Conservation (phyloP, 257 asterid species). For the Solanum appendiculatum region DNA sequence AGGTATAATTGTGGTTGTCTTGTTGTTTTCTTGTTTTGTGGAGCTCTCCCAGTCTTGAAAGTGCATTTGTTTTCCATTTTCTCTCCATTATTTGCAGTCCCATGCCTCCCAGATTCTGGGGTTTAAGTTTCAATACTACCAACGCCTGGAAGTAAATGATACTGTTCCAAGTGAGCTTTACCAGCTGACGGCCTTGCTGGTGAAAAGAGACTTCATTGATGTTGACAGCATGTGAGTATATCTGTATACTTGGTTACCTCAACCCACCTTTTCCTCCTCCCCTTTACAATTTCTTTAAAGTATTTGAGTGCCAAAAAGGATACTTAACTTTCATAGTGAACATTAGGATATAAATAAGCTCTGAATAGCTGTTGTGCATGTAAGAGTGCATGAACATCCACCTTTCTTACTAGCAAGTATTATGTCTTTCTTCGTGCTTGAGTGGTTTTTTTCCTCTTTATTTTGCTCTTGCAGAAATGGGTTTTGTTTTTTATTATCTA, state of each 20-base stretch:
- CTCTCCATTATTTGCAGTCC: slow-evolving; percentile 47
- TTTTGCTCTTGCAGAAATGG: not conserved
- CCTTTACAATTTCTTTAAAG: not conserved
- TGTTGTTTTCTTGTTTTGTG: not conserved
- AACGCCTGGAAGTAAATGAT: slow-evolving; percentile 57
- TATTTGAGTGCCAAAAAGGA: not conserved
- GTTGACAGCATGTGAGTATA: slow-evolving; percentile 80
- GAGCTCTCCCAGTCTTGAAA: not conserved
- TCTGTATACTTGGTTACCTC: not conserved
- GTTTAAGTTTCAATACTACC: slow-evolving; percentile 91
- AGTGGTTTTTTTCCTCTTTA: not conserved
- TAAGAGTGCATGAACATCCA: not conserved
- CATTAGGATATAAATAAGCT: not conserved
- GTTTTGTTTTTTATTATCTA: not conserved
- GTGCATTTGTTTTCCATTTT: not conserved
- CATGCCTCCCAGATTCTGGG: slow-evolving; percentile 97
- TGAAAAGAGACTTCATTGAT: slow-evolving; percentile 80
- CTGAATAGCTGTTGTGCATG: not conserved
- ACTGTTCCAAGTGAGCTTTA: slow-evolving; percentile 76
- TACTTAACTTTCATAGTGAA: not conserved
- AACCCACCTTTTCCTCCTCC: not conserved
- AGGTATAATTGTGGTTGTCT: slow-evolving; percentile 38
- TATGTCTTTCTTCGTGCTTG: not conserved
- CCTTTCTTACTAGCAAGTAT: not conserved
- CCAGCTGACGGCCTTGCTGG: slow-evolving; percentile 84